Conservation (phyloP, 2,329 filamentous ascomycete genomes). For the Cladosporium sp. region DNA sequence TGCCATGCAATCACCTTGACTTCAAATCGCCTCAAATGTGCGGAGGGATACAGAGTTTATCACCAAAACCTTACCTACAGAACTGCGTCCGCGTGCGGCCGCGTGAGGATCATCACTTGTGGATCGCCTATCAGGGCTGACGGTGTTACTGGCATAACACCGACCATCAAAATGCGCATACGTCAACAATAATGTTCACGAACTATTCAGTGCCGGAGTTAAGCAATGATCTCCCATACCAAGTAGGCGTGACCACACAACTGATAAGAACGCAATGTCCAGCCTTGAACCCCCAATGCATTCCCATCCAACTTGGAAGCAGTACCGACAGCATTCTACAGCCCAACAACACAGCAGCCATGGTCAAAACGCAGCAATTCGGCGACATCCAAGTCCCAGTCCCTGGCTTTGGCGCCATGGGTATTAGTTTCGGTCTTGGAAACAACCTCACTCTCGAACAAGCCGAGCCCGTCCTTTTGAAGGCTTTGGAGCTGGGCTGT, state of each 20-base stretch:
- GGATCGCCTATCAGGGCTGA: neutral
- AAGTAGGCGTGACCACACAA: too few relatives aligned
- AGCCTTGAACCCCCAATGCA: neutral
- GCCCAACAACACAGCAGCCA: neutral
- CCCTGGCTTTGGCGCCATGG: slow-evolving; percentile 50
- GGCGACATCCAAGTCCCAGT: slow-evolving; percentile 13
- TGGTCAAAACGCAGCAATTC: slow-evolving; percentile 8
- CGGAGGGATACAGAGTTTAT: too few relatives aligned
- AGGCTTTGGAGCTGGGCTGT: slow-evolving; percentile 37
- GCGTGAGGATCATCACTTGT: neutral
- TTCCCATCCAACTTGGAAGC: neutral
- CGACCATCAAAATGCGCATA: neutral
- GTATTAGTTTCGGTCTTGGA: slow-evolving; percentile 42
- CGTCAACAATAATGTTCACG: neutral
- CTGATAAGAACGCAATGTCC: neutral
- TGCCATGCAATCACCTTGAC: too few relatives aligned
- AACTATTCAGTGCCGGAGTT: too few relatives aligned
- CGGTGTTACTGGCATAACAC: neutral
- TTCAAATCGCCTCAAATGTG: too few relatives aligned
- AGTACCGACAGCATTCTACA: neutral
- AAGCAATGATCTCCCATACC: too few relatives aligned
- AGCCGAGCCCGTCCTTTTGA: slow-evolving; percentile 46
- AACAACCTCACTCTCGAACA: slow-evolving; percentile 40
- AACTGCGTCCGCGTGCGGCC: neutral
- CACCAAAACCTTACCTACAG: too few relatives aligned